These are phyloP conservation scores for Neurospora terricola DNA, from an alignment of 495 filamentous ascomycete species.

Conservation along the genomic window DNA sequence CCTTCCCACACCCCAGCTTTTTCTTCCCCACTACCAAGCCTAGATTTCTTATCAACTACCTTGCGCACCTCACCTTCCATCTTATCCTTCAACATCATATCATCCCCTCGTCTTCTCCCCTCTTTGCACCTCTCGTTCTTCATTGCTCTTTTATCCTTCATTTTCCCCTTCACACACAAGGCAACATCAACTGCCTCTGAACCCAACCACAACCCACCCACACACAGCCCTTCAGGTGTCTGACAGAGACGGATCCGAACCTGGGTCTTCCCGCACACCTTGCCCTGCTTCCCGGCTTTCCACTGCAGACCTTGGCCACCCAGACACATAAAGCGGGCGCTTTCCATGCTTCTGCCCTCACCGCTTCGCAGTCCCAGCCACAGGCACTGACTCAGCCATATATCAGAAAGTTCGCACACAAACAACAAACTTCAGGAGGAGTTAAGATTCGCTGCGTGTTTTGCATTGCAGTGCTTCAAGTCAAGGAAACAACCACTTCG, in stretches of 20 bases:
- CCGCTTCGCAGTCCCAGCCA: conserved; percentile 14
- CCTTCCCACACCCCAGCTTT: background rate
- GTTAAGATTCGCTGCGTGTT: background rate
- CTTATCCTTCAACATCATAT: background rate
- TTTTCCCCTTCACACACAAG: background rate
- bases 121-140: background rate
- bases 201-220: background rate
- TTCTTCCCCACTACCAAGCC: background rate
- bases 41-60: background rate
- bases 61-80: background rate
- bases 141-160: background rate
- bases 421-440: background rate
- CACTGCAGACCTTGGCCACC: conserved; percentile 8
- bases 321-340: conserved; percentile 20
- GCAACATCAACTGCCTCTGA: background rate
- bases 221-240: background rate
- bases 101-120: background rate
- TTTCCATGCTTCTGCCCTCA: conserved; percentile 17
- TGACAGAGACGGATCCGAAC: background rate
- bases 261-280: background rate
- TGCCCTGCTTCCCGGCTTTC: conserved; percentile 6
- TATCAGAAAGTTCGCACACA: conserved; percentile 21
- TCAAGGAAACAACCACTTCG: background rate
- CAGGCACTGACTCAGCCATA: conserved; percentile 29
- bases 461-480: background rate